Evolutionary conservation across 2,329 filamentous ascomycete species (phyloP), one percentile per base, ranked within the genome.

Genomic region (Paecilomyces dactylethromorphus): DNA sequence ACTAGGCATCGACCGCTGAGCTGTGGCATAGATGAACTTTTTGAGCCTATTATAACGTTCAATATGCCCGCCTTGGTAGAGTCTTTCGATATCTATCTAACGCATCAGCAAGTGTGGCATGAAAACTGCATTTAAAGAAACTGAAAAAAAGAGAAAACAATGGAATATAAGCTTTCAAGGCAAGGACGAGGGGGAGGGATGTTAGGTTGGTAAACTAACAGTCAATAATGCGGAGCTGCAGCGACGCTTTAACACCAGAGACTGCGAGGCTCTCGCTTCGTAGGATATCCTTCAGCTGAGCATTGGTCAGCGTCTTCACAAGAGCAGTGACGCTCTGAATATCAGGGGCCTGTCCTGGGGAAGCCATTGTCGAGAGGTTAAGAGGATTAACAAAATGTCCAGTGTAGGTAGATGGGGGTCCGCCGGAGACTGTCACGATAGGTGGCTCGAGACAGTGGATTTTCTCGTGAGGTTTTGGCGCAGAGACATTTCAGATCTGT

Each of bases 201-300:
- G 50, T 53, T 52, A 50, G 58, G 54, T 53, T 50, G 59, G 59
- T 56, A 58, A 58, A 85, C 90, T 76, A 81, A 97, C 94, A 84
- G 60, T 84, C 80, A 63, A 88, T 84, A 61, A 97, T 89, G 67
- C 93, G 87, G 59, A 79, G 78, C 75, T 96, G 92, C 60, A 97
- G 79, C 50, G 89, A 84, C 33, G 86, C 85, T 80, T 99, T 99
- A 68, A 94, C 88, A 21, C 94, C 94, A 29, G 88, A 90, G 61
- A 90, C 88, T 64, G 85, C 83, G 35, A 96, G 79, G 53, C 86
- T 84, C 76, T 96, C 90, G 61, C 84, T 79, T 63, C 85, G 83
- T 69, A 93, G 89, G 64, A 97, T 87, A 56, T 82, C 82, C 67
- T 91, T 90, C 54, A 97, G 83, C 67, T 92, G 87, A 60, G 78